Percentiles rank a stretch among this genome's conserved stretches.
Evolutionary conservation across 768 basidiomycete species (phyloP).

Genomic region (Paxillus involutus): DNA sequence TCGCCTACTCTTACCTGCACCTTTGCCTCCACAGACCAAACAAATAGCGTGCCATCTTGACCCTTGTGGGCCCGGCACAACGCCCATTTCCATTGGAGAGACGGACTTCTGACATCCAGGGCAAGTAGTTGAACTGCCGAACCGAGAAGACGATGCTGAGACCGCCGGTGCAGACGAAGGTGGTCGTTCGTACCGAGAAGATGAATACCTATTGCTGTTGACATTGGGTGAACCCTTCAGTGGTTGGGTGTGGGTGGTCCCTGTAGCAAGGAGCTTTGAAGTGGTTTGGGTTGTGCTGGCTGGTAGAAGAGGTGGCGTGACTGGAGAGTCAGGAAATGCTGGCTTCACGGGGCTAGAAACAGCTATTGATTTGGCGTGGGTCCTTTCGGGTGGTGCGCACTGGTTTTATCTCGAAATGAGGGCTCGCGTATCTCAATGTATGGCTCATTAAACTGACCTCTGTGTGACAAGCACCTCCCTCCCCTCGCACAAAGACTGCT

Average conservation of each 20-base stretch:
- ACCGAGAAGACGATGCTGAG: slow-evolving; percentile 26
- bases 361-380: slow-evolving; percentile 11
- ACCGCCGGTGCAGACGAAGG: slow-evolving; percentile 15
- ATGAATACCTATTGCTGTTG: slow-evolving; percentile 19
- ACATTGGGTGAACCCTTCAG: slow-evolving; percentile 12
- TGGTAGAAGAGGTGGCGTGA: slow-evolving; percentile 19
- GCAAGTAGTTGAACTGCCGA: slow-evolving; percentile 49
- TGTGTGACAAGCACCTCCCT: slow-evolving; percentile 67
- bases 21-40: slow-evolving; percentile 78
- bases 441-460: slow-evolving; percentile 36
- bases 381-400: slow-evolving; percentile 45
- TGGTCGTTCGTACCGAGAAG: slow-evolving; percentile 31
- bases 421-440: not conserved
- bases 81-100: slow-evolving; percentile 82
- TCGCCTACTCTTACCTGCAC: slow-evolving; percentile 39
- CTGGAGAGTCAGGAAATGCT: slow-evolving; percentile 4
- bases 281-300: slow-evolving; percentile 15
- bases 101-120: slow-evolving; percentile 75
- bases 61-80: slow-evolving; percentile 82
- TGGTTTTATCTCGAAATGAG: slow-evolving; percentile 19
- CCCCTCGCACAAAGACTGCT: slow-evolving; percentile 68
- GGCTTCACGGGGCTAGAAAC: slow-evolving; percentile 11
- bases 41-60: slow-evolving; percentile 79
- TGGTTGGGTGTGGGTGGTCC: slow-evolving; percentile 7
- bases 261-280: slow-evolving; percentile 1